Conservation (phyloP, 352 stramenopile genomes). For the Pythium utonaiense region DNA sequence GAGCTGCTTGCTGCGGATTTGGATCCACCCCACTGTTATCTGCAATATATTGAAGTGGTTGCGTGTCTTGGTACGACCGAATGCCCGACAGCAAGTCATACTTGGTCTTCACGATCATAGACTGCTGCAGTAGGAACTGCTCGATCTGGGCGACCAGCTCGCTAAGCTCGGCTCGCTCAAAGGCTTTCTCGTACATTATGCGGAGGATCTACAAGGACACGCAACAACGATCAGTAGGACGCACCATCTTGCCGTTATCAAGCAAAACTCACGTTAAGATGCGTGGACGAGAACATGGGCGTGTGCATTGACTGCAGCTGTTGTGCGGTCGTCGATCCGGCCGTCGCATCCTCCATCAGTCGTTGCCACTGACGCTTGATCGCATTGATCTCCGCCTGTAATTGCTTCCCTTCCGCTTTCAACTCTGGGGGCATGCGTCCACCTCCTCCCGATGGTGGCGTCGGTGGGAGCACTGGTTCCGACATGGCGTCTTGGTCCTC, state of each 20-base stretch:
- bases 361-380: slow-evolving; percentile 19
- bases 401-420: slow-evolving; percentile 5
- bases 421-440: neutral
- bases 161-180: slow-evolving; percentile 10
- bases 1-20: neutral
- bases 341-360: slow-evolving; percentile 10
- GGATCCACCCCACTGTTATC: no score
- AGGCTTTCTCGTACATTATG: slow-evolving; percentile 26
- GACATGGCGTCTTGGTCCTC: slow-evolving; percentile 1
- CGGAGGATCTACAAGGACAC: slow-evolving; percentile 25
- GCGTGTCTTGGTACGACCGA: slow-evolving; percentile 9
- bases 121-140: slow-evolving; percentile 32
- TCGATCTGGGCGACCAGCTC: slow-evolving; percentile 21
- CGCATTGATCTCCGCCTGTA: slow-evolving; percentile 6
- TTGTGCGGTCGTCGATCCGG: neutral
- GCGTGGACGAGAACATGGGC: slow-evolving; percentile 27
- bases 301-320: slow-evolving; percentile 2
- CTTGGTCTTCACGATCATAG: slow-evolving; percentile 31
- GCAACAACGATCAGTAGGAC: neutral
- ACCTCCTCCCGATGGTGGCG: neutral
- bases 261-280: slow-evolving; percentile 23
- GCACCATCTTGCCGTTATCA: no score
- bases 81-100: slow-evolving; percentile 23
- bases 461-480: neutral
- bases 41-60: slow-evolving; percentile 12